Base-by-base conservation (phyloP, 805 yeast genomes). In the Wickerhamiella domercqiae region DNA sequence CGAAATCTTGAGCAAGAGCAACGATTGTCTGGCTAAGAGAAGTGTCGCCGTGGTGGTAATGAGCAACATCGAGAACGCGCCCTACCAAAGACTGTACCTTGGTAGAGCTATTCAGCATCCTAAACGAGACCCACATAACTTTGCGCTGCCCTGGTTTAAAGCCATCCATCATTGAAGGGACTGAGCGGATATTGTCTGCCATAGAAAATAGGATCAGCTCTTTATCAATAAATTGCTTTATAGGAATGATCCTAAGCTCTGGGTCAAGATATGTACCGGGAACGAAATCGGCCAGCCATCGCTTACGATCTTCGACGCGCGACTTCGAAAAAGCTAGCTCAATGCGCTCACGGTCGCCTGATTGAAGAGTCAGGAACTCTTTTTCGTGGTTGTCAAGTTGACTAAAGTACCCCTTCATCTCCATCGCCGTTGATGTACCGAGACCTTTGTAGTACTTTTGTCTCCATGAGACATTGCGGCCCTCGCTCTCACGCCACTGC, bases 391-490 rank as follows among this genome's bases (percentile, higher is more conserved):
- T 75, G 48, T 80, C 94, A 22, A 90, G 65, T 44, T 79, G 78
- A 30, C 82, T 64, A 57, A 90, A 90, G 53, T 90, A 90, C 53
- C 81, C 90, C 47, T 90, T 73, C 43, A 80, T 81, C 59, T 90
- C 98, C 25, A 63, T 68, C 20, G 74, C 72, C 1, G 75, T 68
- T 1, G 97, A 87, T 3, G 98, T 84, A 73, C 98, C 98, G 68
- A 90, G 70, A 72, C 98, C 98, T 68, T 90, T 90, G 64, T 83
- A 90, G 64, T 90, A 90, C 69, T 90, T 90, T 50, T 81, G 93
- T 34, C 78, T 72, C 90, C 95, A 90, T 11, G 84, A 70, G 49
- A 73, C 74, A 6, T 60, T 66, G 21, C 61, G 59, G 28, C 95
- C 90, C 49, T 80, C 93, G 3, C 70, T 70, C 36, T 77, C 87